Evolutionary conservation across 2,329 filamentous ascomycete genomes (phyloP), one percentile per base, ranked within the genome.

Genomic region (Claviceps cyperi): DNA sequence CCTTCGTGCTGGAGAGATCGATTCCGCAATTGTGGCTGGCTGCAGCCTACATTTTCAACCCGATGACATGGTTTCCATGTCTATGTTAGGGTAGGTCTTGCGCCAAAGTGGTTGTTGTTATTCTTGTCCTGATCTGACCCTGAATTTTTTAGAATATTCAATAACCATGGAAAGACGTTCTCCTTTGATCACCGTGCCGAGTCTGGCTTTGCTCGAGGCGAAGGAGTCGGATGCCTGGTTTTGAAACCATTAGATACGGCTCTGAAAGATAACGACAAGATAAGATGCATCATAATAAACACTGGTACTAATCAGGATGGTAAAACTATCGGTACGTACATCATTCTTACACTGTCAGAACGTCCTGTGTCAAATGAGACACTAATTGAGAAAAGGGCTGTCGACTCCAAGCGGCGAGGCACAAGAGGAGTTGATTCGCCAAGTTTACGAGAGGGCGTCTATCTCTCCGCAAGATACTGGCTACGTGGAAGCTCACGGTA

Each of bases 161-260:
- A 73, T 1, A 69, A 75, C 32, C 69, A 70, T 0, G 75, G 75
- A 1, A 66, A 71, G 38, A 78, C 71, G 13, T 71, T 68, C 47
- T 74, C 74, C 39, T 56, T 58, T 35, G 53, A 65, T 56, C 52
- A 62, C 52, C 46, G 59, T 44, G 60, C 58, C 36, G 45, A 59
- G 11, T 56, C 36, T 39, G 81, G 81, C 0, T 84, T 80, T 55
- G 78, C 73, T 0, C 70, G 80, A 14, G 80, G 78, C 7, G 80
- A 83, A 55, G 80, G 78, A 3, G 70, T 73, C 19, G 76, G 67
- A 3, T 67, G 74, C 46, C 55, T 83, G 2, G 59, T 81, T 11
- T 59, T 83, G n/a, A 83, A 83, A 63, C 71, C 69, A 0, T 66
- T 82, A 0, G 67, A 72, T 32, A 68, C 75, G 51, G 79, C 79